Percentiles rank a stretch among this genome's conserved stretches.
phyloP scores from a whole-genome alignment of 2,329 filamentous ascomycete genomes.

The Penicillium sp. region DNA sequence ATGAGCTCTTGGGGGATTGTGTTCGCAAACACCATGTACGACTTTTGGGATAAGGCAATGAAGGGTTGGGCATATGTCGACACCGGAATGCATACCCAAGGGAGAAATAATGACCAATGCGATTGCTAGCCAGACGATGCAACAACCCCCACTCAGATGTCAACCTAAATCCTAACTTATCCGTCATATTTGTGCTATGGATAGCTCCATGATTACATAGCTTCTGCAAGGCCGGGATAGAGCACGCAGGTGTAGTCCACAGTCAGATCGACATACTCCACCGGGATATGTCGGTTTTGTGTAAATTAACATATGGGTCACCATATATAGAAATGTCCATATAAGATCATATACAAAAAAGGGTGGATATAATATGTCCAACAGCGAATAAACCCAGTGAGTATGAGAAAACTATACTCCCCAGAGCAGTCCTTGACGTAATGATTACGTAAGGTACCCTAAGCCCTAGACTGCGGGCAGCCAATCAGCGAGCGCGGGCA shows the following conservation, averaged over 20 bases:
- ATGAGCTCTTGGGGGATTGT: not conserved
- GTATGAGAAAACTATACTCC: slow-evolving; percentile 26
- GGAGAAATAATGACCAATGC: not conserved
- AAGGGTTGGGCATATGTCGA: not conserved
- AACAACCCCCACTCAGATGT: not conserved
- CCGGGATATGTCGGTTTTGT: not conserved
- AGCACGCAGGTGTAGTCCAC: not conserved
- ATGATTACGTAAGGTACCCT: slow-evolving; percentile 35
- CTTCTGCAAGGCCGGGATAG: slow-evolving; percentile 2
- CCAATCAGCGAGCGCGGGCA: slow-evolving; percentile 24
- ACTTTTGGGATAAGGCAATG: no score
- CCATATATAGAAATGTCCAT: not conserved
- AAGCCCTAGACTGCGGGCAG: slow-evolving; percentile 37
- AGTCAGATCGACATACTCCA: slow-evolving; percentile 7
- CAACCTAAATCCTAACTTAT: not conserved
- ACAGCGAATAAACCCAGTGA: not conserved
- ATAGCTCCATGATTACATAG: slow-evolving; percentile 13
- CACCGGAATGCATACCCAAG: not conserved
- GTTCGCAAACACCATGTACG: not conserved
- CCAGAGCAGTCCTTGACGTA: slow-evolving; percentile 33
- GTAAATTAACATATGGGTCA: not conserved
- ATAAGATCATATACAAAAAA: not conserved
- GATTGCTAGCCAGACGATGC: not conserved
- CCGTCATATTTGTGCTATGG: not conserved
- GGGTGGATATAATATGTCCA: not conserved